Base-by-base conservation (phyloP, 305 asterid genomes). In the Rubia tinctorum region DNA sequence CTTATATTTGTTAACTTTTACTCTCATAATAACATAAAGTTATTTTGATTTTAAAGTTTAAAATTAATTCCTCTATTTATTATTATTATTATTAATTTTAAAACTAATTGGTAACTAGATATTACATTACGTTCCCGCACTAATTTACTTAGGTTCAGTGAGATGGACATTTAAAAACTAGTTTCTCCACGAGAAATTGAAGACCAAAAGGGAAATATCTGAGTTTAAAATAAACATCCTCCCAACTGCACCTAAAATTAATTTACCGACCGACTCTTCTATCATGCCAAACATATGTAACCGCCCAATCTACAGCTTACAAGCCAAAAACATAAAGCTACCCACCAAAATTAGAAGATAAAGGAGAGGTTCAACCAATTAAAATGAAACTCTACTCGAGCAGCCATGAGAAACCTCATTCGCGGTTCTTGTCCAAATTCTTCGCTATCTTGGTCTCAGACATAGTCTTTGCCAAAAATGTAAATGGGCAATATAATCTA, bases 391-490 rank as follows among this genome's bases (percentile, higher is more conserved):
- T 67, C 73, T 47, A 47, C 55, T 65, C 69, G 75, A 68, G 43
- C 69, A 73, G 60, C 27, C 63, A 73, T 82, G 51, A 27, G 1
- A 27, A 27, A 27, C 1, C 30, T 27, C 30, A 27, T 27, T 27
- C 30, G 30, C 30, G 30, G 30, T 27, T 27, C 30, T 27, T 27
- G 30, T 27, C 30, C 30, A 27, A 27, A 27, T 27, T 27, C 30
- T 56, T 63, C 67, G 20, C 66, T 39, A 22, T 45, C 61, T 61
- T 67, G 90, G 96, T 84, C 95, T 92, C 80, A 92, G 97, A 60
- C 97, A 90, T 66, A 97, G 98, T 72, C 88, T 84, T 77, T 92
- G 96, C 64, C 98, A 92, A 64, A 79, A 89, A 84, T 39, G 85
- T 74, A 80, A 92, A 87, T 66, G 98, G 96, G 81, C 94, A 86